phyloP scores from a whole-genome alignment of 2,329 filamentous ascomycete genomes.

The Colletotrichum euphorbiae region DNA sequence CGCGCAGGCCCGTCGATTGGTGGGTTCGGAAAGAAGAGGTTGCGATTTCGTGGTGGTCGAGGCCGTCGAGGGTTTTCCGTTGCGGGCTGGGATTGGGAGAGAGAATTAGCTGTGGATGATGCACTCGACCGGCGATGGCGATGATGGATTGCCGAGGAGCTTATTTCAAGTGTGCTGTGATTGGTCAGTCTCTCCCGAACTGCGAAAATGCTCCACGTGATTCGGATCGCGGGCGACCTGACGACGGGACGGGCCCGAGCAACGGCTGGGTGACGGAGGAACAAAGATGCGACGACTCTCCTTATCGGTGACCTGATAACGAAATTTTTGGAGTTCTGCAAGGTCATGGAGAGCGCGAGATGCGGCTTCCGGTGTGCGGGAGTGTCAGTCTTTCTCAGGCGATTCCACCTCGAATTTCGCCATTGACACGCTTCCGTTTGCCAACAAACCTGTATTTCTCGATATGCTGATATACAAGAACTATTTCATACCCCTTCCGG shows the following conservation, averaged over 20 bases:
- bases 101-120: conserved; percentile 45
- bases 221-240: conserved; percentile 15
- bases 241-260: background rate
- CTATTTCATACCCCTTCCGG: background rate
- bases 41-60: conserved; percentile 14
- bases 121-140: conserved; percentile 40
- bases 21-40: conserved; percentile 17
- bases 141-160: conserved; percentile 61
- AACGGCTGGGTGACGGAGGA: conserved; percentile 6
- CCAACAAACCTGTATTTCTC: background rate
- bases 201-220: conserved; percentile 38
- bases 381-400: conserved; percentile 14
- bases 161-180: conserved; percentile 52
- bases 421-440: background rate
- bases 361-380: background rate
- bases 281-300: conserved; percentile 4
- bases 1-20: conserved; percentile 34
- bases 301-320: conserved; percentile 34
- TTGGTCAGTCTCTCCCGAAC: conserved; percentile 51
- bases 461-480: too few species aligned
- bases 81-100: conserved; percentile 29
- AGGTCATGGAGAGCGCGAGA: conserved; percentile 10
- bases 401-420: conserved; percentile 7
- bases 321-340: conserved; percentile 37
- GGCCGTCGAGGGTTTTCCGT: conserved; percentile 20